Evolutionary conservation across 305 asterid genomes (phyloP), one percentile per base, ranked within the genome.

Genomic region (Ilex paraguariensis): DNA sequence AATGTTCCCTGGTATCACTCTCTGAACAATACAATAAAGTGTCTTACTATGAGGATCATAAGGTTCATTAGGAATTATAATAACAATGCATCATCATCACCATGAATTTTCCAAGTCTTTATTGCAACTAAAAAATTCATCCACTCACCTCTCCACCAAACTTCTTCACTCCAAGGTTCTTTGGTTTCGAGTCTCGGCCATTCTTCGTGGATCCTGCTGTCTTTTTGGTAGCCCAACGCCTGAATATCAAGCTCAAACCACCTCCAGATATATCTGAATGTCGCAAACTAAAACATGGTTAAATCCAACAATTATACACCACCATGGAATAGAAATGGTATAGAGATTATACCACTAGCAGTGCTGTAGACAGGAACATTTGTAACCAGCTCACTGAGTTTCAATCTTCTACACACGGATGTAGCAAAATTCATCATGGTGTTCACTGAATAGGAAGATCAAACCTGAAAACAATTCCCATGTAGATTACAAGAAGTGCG

Each of bases 131-230:
- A 36, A 8, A 36, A 36, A 0, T 1, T 36, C 42, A 4, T 36
- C 28, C 28, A 21, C 42, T 36, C 85, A 36, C 94, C 95, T 91
- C 90, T 63, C 95, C 98, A 21, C 96, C 98, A 61, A 84, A 91
- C 84, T 91, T 88, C 73, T 88, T 91, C 52, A 89, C 96, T 15
- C 95, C 96, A n/a, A 89, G 97, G 82, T 76, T 75, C 74, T 86
- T 84, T 13, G 96, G 98, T 57, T 78, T 70, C 4, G 98, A 88
- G 78, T 91, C 92, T 48, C 96, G 91, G 21, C 98, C 95, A 68
- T 91, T 91, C 82, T 91, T 91, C 17, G 98, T 83, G 60, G 96
- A 91, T 59, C 98, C 96, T 31, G 92, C 92, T 15, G 92, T 82
- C 75, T 88, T 88, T 53, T 91, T 91, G 66, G 95, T 80, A 57